Evolutionary conservation across 176 grass and related monocot species (phyloP).

Genomic region (Triticum turgidum): DNA sequence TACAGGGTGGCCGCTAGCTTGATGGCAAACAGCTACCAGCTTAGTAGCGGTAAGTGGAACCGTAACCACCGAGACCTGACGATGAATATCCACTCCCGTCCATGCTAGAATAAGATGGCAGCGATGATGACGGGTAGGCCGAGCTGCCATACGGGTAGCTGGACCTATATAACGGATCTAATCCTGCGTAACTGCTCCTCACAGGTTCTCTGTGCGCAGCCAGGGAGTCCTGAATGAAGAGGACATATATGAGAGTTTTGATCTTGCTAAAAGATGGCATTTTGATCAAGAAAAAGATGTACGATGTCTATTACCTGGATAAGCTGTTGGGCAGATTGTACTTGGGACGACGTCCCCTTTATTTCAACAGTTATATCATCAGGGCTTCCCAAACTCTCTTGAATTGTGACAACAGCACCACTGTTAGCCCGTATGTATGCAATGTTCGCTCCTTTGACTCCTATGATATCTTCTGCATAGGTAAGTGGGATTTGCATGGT

Average conservation of each 20-base stretch:
- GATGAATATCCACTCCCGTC: conserved; percentile 65
- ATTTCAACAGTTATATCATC: conserved; percentile 99
- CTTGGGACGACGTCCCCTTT: conserved; percentile 89
- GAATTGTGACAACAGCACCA: conserved; percentile 81
- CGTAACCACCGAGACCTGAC: conserved; percentile 67
- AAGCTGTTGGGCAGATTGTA: conserved; percentile 86
- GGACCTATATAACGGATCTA: conserved; percentile 70
- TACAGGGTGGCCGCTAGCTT: conserved; percentile 6
- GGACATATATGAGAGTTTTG: background rate
- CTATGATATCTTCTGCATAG: conserved; percentile 98
- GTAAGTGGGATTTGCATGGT: conserved; percentile 98
- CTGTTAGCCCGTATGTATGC: conserved; percentile 84
- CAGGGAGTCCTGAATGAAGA: conserved; percentile 66
- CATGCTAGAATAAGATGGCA: conserved; percentile 64
- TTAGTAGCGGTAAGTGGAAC: conserved; percentile 74
- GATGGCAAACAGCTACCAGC: conserved; percentile 26
- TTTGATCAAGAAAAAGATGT: background rate
- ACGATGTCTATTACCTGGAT: conserved; percentile 57
- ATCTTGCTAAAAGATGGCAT: background rate
- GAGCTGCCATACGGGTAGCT: conserved; percentile 72
- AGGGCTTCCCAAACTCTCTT: conserved; percentile 74
- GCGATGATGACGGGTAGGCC: conserved; percentile 54
- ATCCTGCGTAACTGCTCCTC: conserved; percentile 62
- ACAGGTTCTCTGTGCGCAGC: conserved; percentile 70
- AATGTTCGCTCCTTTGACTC: conserved; percentile 87